phyloP scores from a whole-genome alignment of 2,329 filamentous ascomycete species.

The Tolypocladium cylindrosporum region DNA sequence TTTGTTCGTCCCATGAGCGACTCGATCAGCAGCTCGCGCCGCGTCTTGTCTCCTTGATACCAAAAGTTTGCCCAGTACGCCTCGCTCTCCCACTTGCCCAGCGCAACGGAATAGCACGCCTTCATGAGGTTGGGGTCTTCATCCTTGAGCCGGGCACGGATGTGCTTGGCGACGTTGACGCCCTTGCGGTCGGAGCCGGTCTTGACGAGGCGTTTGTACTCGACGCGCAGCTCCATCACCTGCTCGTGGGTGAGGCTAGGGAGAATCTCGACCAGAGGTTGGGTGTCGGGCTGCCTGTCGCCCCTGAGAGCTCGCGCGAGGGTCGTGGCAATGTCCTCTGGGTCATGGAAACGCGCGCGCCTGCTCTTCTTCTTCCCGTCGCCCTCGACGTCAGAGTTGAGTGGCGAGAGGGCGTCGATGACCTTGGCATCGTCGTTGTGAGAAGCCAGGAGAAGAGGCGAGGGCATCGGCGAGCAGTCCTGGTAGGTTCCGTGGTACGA shows the following conservation, averaged over 20 bases:
- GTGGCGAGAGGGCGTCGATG: conserved; percentile 42
- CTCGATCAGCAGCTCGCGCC: conserved; percentile 86
- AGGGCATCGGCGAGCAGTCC: conserved; percentile 88
- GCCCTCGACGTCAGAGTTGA: conserved; percentile 34
- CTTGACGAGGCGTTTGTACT: conserved; percentile 88
- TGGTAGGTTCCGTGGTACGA: conserved; percentile 92
- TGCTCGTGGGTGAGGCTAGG: conserved; percentile 80
- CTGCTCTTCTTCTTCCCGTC: conserved; percentile 39
- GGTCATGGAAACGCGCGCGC: conserved; percentile 73
- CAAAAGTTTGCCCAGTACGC: conserved; percentile 98
- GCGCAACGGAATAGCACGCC: conserved; percentile 78
- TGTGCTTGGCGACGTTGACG: conserved; percentile 79
- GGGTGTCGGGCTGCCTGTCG: conserved; percentile 55
- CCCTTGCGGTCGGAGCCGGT: conserved; percentile 62
- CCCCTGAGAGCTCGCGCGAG: conserved; percentile 67
- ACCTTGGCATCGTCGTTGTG: conserved; percentile 38
- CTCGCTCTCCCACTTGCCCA: conserved; percentile 86
- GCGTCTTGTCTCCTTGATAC: conserved; percentile 80
- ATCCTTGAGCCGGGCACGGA: conserved; percentile 66
- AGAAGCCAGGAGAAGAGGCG: conserved; percentile 54
- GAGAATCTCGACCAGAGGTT: conserved; percentile 70
- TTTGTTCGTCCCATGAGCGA: conserved; percentile 84
- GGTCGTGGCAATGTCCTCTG: conserved; percentile 64
- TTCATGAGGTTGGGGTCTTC: conserved; percentile 73
- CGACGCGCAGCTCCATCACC: conserved; percentile 71